Conservation (phyloP, 2,329 filamentous ascomycete species). For the Didymella exigua region DNA sequence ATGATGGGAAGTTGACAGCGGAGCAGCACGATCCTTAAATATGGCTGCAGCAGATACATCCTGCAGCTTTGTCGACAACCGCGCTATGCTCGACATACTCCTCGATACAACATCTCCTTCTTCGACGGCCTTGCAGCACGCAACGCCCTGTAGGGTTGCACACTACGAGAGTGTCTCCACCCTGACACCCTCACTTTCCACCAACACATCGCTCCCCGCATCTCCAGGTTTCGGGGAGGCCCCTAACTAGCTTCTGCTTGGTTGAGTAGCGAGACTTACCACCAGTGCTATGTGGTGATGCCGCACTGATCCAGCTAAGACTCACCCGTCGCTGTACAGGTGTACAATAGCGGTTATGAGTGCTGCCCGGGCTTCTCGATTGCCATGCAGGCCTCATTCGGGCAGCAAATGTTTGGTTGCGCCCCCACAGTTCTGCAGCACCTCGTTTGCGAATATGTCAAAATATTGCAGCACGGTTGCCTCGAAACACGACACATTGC, state of each 20-base stretch:
- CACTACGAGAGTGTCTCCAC: background rate
- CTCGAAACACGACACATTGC: background rate
- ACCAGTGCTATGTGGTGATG: constrained; percentile 2
- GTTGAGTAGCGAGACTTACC: background rate
- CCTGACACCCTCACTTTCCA: background rate
- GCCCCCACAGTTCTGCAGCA: constrained; percentile 3
- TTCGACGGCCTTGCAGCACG: constrained; percentile 3
- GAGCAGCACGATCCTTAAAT: background rate
- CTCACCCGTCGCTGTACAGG: background rate
- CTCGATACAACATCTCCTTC: background rate
- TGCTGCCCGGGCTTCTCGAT: background rate
- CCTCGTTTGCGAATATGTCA: background rate
- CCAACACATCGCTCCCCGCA: constrained; percentile 3
- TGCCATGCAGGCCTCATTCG: background rate
- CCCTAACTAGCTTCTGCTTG: background rate
- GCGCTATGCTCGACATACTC: background rate
- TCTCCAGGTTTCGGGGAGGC: constrained; percentile 6
- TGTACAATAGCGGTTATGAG: background rate
- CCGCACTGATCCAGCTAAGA: background rate
- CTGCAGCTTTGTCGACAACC: background rate
- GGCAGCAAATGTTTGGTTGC: background rate
- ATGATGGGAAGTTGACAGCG: background rate
- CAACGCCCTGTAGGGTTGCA: constrained; percentile 6
- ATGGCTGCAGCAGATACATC: background rate
- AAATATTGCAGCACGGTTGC: background rate